Evolutionary conservation across 257 asterid species (phyloP).

Genomic region (Solanum pinnatisectum): DNA sequence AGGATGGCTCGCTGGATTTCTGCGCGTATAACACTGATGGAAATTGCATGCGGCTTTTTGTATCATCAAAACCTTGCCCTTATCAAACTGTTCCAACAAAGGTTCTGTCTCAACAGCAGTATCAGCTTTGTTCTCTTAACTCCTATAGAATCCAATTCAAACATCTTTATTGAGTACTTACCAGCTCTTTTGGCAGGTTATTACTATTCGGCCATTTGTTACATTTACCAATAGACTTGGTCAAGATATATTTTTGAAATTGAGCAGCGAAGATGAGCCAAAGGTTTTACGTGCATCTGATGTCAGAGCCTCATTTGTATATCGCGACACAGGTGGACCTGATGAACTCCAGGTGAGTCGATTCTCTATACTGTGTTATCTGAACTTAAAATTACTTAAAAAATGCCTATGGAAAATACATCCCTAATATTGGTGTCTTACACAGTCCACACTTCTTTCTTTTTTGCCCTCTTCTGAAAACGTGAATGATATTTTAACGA

Average conservation of each 20-base stretch:
- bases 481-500: background rate
- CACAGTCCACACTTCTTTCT: background rate
- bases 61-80: constrained; percentile 80
- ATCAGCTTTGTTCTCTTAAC: background rate
- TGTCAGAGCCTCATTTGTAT: constrained; percentile 69
- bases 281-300: constrained; percentile 67
- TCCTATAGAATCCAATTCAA: background rate
- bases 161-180: constrained; percentile 12
- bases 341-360: constrained; percentile 63
- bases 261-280: constrained; percentile 76
- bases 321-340: constrained; percentile 43
- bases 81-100: constrained; percentile 90
- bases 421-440: background rate
- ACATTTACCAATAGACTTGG: constrained; percentile 95
- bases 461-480: background rate
- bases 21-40: constrained; percentile 66
- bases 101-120: constrained; percentile 33
- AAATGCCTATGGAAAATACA: background rate
- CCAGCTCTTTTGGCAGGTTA: constrained; percentile 47
- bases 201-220: constrained; percentile 72
- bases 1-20: constrained; percentile 97
- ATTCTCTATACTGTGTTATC: background rate
- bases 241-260: constrained; percentile 54
- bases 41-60: constrained; percentile 67
- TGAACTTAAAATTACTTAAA: background rate